Evolutionary conservation across 1,284 basidiomycete genomes (phyloP).

Genomic region (Rhodotorula sp.): DNA sequence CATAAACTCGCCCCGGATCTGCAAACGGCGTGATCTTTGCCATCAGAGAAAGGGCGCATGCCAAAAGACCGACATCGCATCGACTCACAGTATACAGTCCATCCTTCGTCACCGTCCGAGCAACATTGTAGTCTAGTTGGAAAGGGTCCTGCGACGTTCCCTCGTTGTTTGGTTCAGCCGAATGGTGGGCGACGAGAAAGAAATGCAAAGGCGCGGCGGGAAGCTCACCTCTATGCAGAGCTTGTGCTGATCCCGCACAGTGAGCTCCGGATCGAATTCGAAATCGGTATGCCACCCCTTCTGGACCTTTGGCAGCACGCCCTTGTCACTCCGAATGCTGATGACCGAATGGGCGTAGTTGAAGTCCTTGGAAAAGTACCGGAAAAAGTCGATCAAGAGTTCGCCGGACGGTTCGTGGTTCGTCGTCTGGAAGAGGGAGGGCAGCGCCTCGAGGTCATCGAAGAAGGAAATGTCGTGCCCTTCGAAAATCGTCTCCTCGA

Average conservation of each 20-base stretch:
- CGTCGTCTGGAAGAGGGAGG: conserved; percentile 88
- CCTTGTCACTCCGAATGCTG: conserved; percentile 73
- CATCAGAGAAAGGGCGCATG: neutral
- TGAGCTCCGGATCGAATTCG: conserved; percentile 55
- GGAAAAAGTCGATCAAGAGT: conserved; percentile 96
- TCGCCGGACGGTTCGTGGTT: conserved; percentile 92
- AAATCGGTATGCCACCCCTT: conserved; percentile 89
- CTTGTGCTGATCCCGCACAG: conserved; percentile 83
- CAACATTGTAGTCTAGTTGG: conserved; percentile 91
- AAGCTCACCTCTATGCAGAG: conserved; percentile 80
- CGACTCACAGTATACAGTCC: conserved; percentile 81
- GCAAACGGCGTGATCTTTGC: conserved; percentile 5
- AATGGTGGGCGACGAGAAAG: too few species aligned
- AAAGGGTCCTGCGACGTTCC: conserved; percentile 75
- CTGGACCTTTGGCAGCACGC: conserved; percentile 80
- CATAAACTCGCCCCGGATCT: conserved; percentile 99
- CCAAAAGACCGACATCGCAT: neutral
- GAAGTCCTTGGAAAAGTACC: conserved; percentile 92
- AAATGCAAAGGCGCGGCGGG: neutral
- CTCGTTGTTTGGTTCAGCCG: neutral
- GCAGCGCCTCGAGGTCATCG: conserved; percentile 88
- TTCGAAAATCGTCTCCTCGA: conserved; percentile 76
- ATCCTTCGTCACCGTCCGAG: conserved; percentile 92
- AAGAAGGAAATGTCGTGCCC: conserved; percentile 76
- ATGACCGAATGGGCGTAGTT: conserved; percentile 86